Conservation (phyloP, 2,329 filamentous ascomycete species). For the Sarocladium oryzae region DNA sequence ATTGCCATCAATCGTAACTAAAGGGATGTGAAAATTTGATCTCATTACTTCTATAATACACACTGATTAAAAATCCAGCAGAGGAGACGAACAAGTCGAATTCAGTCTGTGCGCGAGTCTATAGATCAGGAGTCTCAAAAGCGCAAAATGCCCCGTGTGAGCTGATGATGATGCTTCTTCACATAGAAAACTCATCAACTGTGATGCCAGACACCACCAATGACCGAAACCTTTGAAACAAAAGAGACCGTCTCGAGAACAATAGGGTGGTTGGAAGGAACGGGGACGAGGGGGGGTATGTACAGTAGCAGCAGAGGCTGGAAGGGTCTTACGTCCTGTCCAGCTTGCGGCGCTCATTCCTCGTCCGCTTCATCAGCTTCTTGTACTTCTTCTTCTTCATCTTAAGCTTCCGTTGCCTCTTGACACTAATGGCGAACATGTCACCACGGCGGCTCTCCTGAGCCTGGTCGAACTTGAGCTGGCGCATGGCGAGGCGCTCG, state of each 20-base stretch:
- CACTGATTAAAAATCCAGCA: conserved; percentile 7
- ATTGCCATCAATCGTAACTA: too few species aligned
- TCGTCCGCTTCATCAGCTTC: conserved; percentile 93
- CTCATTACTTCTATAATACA: conserved; percentile 9
- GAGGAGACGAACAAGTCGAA: not conserved
- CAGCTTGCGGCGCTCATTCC: conserved; percentile 80
- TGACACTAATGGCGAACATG: conserved; percentile 85
- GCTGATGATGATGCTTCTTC: conserved; percentile 12
- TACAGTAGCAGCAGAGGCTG: conserved; percentile 10
- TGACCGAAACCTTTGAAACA: conserved; percentile 19
- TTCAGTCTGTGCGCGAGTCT: conserved; percentile 23
- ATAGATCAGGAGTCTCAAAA: conserved; percentile 23
- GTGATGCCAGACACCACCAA: conserved; percentile 25
- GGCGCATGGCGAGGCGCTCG: conserved; percentile 61
- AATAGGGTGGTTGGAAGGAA: not conserved
- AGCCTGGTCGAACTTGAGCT: conserved; percentile 52
- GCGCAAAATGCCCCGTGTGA: conserved; percentile 21
- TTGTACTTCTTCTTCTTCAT: conserved; percentile 99
- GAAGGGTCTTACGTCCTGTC: conserved; percentile 49
- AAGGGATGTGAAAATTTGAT: too few species aligned
- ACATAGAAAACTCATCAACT: conserved; percentile 18
- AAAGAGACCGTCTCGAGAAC: conserved; percentile 1
- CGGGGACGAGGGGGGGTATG: not conserved
- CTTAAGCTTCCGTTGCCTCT: conserved; percentile 86
- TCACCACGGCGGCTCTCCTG: conserved; percentile 41